Conservation (phyloP, 805 yeast genomes). For the Cyberlindnera saturnus region DNA sequence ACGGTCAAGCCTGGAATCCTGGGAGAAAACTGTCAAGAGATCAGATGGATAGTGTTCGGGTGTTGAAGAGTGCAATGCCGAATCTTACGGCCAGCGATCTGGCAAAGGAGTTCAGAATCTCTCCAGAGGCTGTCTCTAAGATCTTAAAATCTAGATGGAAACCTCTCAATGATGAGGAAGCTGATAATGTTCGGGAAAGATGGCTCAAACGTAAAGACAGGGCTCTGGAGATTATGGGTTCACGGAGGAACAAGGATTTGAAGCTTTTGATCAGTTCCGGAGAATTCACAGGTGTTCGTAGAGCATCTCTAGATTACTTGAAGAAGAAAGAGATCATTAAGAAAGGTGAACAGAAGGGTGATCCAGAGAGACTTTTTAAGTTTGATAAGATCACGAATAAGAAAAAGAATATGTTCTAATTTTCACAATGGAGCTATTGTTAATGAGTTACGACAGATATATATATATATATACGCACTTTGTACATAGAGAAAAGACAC, state of each 20-base stretch:
- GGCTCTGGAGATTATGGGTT: constrained; percentile 19
- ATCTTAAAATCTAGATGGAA: constrained; percentile 73
- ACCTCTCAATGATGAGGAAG: constrained; percentile 51
- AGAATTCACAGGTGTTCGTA: background rate
- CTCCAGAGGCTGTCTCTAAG: constrained; percentile 79
- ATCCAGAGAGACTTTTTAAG: constrained; percentile 8
- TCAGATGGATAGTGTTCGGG: constrained; percentile 59
- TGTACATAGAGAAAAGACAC: background rate
- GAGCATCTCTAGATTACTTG: background rate
- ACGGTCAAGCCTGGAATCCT: constrained; percentile 61
- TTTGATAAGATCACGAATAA: constrained; percentile 4
- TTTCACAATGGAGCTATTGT: background rate
- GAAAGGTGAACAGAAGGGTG: constrained; percentile 6
- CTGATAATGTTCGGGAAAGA: constrained; percentile 38
- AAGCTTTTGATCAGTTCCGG: background rate
- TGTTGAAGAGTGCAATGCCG: constrained; percentile 52
- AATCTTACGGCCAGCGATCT: constrained; percentile 52
- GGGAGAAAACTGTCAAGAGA: constrained; percentile 58
- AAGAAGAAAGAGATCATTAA: background rate
- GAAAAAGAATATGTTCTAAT: constrained; percentile 2
- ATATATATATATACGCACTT: background rate
- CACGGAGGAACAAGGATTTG: constrained; percentile 1
- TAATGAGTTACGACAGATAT: background rate
- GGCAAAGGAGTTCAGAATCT: constrained; percentile 58
- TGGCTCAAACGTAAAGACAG: constrained; percentile 47